A percentile compares a stretch with the other conserved stretches of the same genome.
Conservation (phyloP, 306 rosid genomes). For the Citrullus mucosospermus region DNA sequence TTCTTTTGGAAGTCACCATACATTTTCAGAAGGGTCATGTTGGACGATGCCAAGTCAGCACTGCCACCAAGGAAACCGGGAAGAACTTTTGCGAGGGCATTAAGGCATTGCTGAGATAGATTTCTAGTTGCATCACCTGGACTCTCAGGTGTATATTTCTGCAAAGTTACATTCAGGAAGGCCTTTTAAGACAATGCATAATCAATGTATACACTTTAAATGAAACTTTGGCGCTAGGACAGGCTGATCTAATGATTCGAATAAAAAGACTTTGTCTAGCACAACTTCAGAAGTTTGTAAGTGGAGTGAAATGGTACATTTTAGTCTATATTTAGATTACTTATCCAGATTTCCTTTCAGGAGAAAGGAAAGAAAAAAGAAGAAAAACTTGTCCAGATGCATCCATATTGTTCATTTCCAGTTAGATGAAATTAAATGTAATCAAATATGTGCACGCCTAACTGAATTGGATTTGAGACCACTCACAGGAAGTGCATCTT, state of each 20-base stretch:
- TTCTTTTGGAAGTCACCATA: slow-evolving; percentile 79
- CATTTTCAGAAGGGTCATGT: slow-evolving; percentile 87
- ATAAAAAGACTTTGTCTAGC: not conserved
- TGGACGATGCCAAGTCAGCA: slow-evolving; percentile 97
- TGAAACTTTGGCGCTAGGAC: not conserved
- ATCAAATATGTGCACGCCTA: not conserved
- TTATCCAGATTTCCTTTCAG: not conserved
- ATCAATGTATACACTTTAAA: not conserved
- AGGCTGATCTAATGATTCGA: not conserved
- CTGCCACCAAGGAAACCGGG: slow-evolving; percentile 99
- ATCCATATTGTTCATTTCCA: not conserved
- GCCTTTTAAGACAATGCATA: slow-evolving; percentile 3
- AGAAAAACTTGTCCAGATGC: not conserved
- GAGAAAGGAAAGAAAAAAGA: too few species aligned
- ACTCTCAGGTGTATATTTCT: slow-evolving; percentile 90
- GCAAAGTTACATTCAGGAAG: slow-evolving; percentile 24
- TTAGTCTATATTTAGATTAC: not conserved
- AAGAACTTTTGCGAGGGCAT: slow-evolving; percentile 80
- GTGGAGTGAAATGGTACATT: not conserved
- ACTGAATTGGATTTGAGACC: not conserved
- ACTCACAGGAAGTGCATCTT: slow-evolving; percentile 94
- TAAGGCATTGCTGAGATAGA: slow-evolving; percentile 77
- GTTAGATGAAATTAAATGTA: not conserved
- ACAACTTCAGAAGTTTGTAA: not conserved
- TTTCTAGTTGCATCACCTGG: slow-evolving; percentile 93